Evolutionary conservation across 805 yeast species (phyloP).

Genomic region (Candida ovalis): DNA sequence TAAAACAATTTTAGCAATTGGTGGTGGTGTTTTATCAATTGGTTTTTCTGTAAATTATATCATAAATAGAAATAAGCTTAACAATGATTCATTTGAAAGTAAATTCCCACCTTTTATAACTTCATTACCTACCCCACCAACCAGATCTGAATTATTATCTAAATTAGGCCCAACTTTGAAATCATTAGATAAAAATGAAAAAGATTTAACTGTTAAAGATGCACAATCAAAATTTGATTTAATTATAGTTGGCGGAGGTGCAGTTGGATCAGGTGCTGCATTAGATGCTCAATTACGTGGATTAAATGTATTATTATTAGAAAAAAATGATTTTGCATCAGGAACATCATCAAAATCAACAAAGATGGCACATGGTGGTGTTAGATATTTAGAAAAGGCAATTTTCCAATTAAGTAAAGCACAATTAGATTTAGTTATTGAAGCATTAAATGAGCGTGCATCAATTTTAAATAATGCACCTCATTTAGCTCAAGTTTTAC

Average conservation of each 20-base stretch:
- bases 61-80: constrained; percentile 3
- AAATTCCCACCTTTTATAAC: constrained; percentile 41
- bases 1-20: background rate
- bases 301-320: constrained; percentile 80
- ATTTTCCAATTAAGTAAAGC: constrained; percentile 87
- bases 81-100: constrained; percentile 13
- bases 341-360: constrained; percentile 94
- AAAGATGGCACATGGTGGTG: constrained; percentile 97
- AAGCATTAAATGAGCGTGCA: constrained; percentile 83
- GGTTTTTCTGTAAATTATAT: constrained; percentile 9
- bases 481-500: constrained; percentile 78
- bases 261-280: constrained; percentile 92
- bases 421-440: constrained; percentile 83
- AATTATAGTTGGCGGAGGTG: constrained; percentile 94
- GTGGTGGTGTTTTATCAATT: constrained; percentile 10
- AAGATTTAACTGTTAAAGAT: constrained; percentile 22
- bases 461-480: constrained; percentile 89
- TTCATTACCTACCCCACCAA: constrained; percentile 47
- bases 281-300: constrained; percentile 90
- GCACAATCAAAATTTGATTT: constrained; percentile 62
- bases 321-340: constrained; percentile 83
- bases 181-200: constrained; percentile 5
- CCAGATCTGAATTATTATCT: constrained; percentile 49
- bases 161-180: constrained; percentile 34
- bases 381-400: constrained; percentile 91